Percentiles rank a stretch among this genome's conserved stretches.
Evolutionary conservation across 305 asterid species (phyloP).

Genomic region (Fraxinus xanthoxyloides): DNA sequence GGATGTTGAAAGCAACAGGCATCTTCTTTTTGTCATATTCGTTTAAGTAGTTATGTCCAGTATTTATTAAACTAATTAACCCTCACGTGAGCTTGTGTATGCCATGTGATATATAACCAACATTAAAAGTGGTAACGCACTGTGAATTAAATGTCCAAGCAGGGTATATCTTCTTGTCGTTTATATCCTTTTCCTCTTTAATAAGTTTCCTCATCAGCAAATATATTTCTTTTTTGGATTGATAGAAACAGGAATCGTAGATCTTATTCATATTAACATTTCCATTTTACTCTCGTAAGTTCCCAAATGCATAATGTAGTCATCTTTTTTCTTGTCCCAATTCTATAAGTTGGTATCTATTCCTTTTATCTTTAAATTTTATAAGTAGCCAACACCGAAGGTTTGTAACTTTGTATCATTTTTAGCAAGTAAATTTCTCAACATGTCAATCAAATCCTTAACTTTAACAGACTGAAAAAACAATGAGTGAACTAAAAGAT

Average conservation of each 20-base stretch:
- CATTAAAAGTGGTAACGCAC: neutral
- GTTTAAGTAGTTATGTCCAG: neutral
- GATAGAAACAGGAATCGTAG: neutral
- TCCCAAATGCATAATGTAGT: neutral
- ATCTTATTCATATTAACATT: neutral
- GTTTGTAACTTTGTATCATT: neutral
- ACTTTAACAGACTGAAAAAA: neutral
- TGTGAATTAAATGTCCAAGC: constrained; percentile 3
- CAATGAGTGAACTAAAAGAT: neutral
- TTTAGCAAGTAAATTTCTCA: neutral
- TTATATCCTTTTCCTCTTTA: constrained; percentile 4
- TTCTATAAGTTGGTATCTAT: neutral
- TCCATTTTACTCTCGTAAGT: neutral
- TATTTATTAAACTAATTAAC: neutral
- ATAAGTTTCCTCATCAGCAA: neutral
- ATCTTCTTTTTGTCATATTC: constrained; percentile 23
- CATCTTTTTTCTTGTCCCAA: neutral
- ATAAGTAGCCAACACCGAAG: neutral
- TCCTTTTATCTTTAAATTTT: neutral
- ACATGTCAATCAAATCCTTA: neutral
- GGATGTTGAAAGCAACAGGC: neutral
- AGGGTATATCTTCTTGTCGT: neutral
- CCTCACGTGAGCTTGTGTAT: neutral
- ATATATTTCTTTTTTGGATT: neutral
- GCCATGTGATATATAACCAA: neutral